Evolutionary conservation across 2,329 filamentous ascomycete genomes (phyloP).

Genomic region (Xylaria sp.): DNA sequence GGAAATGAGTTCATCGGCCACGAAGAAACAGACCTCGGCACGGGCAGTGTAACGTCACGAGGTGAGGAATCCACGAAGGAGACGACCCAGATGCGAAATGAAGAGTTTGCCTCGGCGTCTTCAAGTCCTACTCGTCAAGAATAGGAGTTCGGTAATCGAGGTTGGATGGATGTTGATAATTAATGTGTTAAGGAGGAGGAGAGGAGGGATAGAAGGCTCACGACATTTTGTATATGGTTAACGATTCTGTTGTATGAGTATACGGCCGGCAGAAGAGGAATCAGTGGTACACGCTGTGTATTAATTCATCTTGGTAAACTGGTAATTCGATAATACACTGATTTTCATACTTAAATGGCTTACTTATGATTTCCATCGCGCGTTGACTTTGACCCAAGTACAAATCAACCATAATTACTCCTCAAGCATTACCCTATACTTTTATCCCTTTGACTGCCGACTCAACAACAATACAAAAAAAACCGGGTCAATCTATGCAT

Average conservation of each 20-base stretch:
- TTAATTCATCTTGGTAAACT: neutral
- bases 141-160: neutral
- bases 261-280: neutral
- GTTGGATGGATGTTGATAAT: neutral
- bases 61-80: conserved; percentile 35
- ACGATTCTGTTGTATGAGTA: conserved; percentile 11
- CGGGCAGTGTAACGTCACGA: conserved; percentile 20
- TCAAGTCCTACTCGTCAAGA: conserved; percentile 21
- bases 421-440: neutral
- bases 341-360: neutral
- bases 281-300: neutral
- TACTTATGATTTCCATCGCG: neutral
- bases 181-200: neutral
- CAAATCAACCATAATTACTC: neutral
- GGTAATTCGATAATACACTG: neutral
- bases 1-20: conserved; percentile 13
- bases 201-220: neutral
- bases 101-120: conserved; percentile 33
- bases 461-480: too few relatives aligned
- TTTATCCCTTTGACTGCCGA: too few relatives aligned
- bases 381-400: neutral
- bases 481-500: too few relatives aligned
- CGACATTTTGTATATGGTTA: conserved; percentile 28
- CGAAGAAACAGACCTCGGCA: conserved; percentile 15
- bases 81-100: conserved; percentile 20